Evolutionary conservation across 371 early-diverging fungal genomes (phyloP), one percentile per base, ranked within the genome.

Genomic region (Rhizomucor pusillus): DNA sequence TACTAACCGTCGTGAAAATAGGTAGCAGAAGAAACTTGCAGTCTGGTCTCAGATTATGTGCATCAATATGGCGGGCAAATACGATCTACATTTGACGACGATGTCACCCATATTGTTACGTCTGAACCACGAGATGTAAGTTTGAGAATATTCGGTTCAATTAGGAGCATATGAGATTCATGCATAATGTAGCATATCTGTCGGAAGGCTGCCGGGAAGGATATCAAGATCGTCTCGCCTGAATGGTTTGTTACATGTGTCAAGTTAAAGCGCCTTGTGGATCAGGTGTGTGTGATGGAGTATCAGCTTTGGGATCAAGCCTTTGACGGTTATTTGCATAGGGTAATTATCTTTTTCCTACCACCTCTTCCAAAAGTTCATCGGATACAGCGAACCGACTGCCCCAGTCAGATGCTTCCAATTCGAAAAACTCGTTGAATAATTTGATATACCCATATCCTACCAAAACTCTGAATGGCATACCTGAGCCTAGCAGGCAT

Each of bases 221-320:
- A 75, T 49, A 82, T 88, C 39, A 80, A 71, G 40, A 63, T 85
- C 2, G 79, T 94, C 4, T 67, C 90, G 13, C 90, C 92, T 7
- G 90, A 91, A 50, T 94, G 87, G 84, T 73, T 93, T 51, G 86
- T 90, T 55, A 84, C 84, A 43, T 87, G 90, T 61, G 65, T 89
- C 29, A 81, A 83, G 34, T 54, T 87, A 23, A 65, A 71, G 39
- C 62, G 77, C 18, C 51, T 52, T 11, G 61, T 90, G 23, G 71
- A 73, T 0, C 82, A 81, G 57, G 78, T 75, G 65, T 19, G 41
- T 34, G 20, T 11, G 45, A n/a, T n/a, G n/a, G n/a, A n/a, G n/a
- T n/a, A n/a, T n/a, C n/a, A n/a, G n/a, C n/a, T n/a, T n/a, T n/a
- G n/a, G n/a, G n/a, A n/a, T n/a, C n/a, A n/a, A n/a, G n/a, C n/a